Evolutionary conservation across 129 eudicot species (phyloP).

Genomic region (Helianthus tuberosus): DNA sequence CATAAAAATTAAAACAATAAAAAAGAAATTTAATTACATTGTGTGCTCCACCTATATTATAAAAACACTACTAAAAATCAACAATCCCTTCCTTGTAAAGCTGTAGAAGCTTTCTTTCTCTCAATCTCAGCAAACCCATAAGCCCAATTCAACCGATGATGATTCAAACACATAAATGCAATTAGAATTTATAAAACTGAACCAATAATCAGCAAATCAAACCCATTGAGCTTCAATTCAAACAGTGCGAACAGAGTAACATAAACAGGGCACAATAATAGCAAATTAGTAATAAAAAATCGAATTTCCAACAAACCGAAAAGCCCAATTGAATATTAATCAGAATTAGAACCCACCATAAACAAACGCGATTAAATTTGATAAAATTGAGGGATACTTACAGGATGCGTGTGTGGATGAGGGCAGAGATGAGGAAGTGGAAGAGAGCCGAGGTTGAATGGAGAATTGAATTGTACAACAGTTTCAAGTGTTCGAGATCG

Average conservation of each 20-base stretch:
- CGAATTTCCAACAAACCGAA: conserved; percentile 1
- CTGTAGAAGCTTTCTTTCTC: too few species aligned
- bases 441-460: conserved; percentile 50
- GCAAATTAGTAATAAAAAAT: not conserved
- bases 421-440: conserved; percentile 49
- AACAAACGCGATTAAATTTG: not conserved
- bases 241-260: too few species aligned
- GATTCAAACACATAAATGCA: not conserved
- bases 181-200: not conserved
- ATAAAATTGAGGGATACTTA: conserved; percentile 39
- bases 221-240: not conserved
- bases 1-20: too few species aligned
- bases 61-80: too few species aligned
- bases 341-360: not conserved
- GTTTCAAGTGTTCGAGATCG: too few species aligned
- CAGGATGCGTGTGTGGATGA: conserved; percentile 59
- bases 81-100: too few species aligned
- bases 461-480: conserved; percentile 18
- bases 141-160: not conserved
- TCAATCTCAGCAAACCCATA: conserved; percentile 2
- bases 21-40: too few species aligned
- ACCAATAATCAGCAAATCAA: not conserved
- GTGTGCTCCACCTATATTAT: too few species aligned
- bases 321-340: not conserved
- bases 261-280: too few species aligned